Conservation (phyloP, 352 stramenopile genomes). For the Plasmopara muralis region DNA sequence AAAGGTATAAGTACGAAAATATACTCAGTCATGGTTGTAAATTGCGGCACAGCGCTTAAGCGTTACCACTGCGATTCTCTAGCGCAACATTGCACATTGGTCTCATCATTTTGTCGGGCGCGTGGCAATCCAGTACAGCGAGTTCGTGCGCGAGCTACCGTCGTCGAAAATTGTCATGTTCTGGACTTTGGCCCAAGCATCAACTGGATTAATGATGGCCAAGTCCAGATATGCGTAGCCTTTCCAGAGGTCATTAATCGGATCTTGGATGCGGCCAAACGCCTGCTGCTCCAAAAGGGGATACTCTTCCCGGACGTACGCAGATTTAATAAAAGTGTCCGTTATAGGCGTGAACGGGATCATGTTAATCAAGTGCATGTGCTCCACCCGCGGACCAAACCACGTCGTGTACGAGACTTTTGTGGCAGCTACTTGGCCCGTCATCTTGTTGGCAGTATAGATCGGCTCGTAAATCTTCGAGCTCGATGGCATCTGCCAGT, state of each 20-base stretch:
- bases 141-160: conserved; percentile 84
- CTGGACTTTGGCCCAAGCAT: conserved; percentile 65
- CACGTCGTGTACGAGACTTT: conserved; percentile 86
- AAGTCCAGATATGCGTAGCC: conserved; percentile 81
- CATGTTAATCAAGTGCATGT: conserved; percentile 89
- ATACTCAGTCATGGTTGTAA: too few relatives aligned
- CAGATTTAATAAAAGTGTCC: conserved; percentile 50
- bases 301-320: conserved; percentile 78
- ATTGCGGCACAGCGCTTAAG: not conserved
- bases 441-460: conserved; percentile 81
- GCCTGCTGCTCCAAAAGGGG: conserved; percentile 64
- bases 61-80: not conserved
- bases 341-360: conserved; percentile 89
- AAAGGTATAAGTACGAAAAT: too few relatives aligned
- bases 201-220: conserved; percentile 67
- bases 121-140: conserved; percentile 86
- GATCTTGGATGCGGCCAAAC: conserved; percentile 45
- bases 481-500: conserved; percentile 91
- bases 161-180: conserved; percentile 76
- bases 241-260: conserved; percentile 75
- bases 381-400: conserved; percentile 78
- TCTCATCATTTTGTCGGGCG: conserved; percentile 15
- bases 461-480: conserved; percentile 61
- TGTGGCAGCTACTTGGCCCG: conserved; percentile 64
- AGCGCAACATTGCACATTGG: not conserved